Base-by-base conservation (phyloP, 345 rosid genomes). In the Hibiscus syriacus region DNA sequence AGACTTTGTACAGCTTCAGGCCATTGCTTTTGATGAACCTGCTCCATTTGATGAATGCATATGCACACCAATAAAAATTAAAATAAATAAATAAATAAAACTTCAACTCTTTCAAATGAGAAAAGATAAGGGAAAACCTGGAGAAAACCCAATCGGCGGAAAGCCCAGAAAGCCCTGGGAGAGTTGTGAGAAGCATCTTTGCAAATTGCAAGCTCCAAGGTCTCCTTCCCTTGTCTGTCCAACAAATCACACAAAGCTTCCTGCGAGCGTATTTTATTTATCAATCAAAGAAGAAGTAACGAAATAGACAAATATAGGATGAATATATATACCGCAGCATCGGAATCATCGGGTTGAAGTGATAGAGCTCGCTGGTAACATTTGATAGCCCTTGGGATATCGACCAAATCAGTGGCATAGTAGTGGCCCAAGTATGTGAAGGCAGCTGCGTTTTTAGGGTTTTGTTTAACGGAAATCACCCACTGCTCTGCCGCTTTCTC, bases 141-240 rank as follows among this genome's bases (percentile, higher is more conserved):
- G 64, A 94, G 80, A 76, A 78, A 89, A 60, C 99, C 99, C 66
- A 89, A 72, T 77, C 92, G 81, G 3, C 86, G 78, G 71, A 87
- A 94, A 41, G 99, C 96, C 97, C 99, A 91, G 68, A 89, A 94
- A 69, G 97, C 96, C 81, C 91, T 87, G 0, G 99, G 92, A 6
- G 97, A 94, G 74, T 83, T 91, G 26, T 76, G 83, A 6, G 90
- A 85, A 55, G 98, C 92, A 38, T 94, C 96, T 32, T 71, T 83
- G 75, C 95, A 94, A 29, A 81, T 70, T 9, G 83, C 88, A 67
- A 89, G 49, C 73, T 91, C 92, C 82, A 94, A 81, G 64, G 76
- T 79, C 78, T 83, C 93, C 79, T 84, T 89, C 16, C 92, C 97
- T 26, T 77, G 83, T 45, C 43, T 68, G 68, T 89, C 95, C 76